phyloP scores from a whole-genome alignment of 768 basidiomycete genomes.

The Cyathus striatus region DNA sequence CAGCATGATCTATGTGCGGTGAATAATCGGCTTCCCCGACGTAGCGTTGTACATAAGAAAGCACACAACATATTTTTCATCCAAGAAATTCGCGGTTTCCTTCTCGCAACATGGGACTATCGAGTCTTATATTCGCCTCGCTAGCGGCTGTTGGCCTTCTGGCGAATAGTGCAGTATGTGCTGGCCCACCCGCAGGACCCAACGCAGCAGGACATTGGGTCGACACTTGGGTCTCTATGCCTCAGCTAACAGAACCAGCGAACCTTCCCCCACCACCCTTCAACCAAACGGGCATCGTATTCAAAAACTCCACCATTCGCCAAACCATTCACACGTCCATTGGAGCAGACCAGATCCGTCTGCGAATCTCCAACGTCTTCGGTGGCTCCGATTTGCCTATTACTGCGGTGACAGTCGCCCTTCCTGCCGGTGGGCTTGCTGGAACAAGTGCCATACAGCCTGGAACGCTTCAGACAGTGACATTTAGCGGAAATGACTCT shows the following conservation, averaged over 20 bases:
- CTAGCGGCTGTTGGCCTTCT: too few relatives aligned
- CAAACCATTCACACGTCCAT: slow-evolving; percentile 42
- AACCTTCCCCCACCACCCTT: slow-evolving; percentile 32
- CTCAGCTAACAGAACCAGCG: slow-evolving; percentile 28
- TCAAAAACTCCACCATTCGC: slow-evolving; percentile 41
- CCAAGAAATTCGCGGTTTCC: not conserved
- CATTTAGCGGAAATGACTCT: slow-evolving; percentile 37
- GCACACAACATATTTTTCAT: not conserved
- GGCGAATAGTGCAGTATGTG: not conserved
- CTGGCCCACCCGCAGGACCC: not conserved
- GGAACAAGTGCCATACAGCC: slow-evolving; percentile 31
- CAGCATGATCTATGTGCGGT: not conserved
- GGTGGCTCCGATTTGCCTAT: slow-evolving; percentile 36
- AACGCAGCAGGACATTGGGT: slow-evolving; percentile 22
- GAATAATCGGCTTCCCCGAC: not conserved
- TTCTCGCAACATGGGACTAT: not conserved
- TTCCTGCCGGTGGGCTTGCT: slow-evolving; percentile 29
- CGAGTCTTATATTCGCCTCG: not conserved
- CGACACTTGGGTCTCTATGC: slow-evolving; percentile 32
- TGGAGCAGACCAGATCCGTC: slow-evolving; percentile 31
- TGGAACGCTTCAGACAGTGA: slow-evolving; percentile 27
- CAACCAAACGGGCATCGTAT: slow-evolving; percentile 22
- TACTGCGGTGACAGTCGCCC: slow-evolving; percentile 37
- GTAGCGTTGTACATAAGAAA: not conserved
- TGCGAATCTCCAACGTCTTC: slow-evolving; percentile 46